These are phyloP conservation scores for Aspergillus sp. DNA, from an alignment of 2,329 filamentous ascomycete species.

Conservation along the genomic window DNA sequence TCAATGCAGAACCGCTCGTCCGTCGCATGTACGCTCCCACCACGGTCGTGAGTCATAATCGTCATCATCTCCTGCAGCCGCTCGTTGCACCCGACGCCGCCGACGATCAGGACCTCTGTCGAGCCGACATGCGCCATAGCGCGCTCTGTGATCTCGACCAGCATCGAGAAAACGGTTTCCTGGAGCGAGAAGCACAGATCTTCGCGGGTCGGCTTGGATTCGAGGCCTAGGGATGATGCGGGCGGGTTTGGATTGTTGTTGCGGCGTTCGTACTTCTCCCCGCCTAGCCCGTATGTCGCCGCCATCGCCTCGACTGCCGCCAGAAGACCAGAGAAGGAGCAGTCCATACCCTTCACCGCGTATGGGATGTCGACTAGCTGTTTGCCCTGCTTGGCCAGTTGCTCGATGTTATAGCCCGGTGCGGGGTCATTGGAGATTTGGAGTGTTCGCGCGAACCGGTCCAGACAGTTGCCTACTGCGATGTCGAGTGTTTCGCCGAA, in stretches of 20 bases:
- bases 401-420: constrained; percentile 96
- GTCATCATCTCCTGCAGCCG: constrained; percentile 98
- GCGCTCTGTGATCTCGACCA: constrained; percentile 95
- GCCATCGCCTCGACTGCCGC: constrained; percentile 74
- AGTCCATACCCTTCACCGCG: constrained; percentile 97
- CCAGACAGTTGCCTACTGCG: constrained; percentile 92
- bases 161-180: constrained; percentile 92
- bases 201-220: constrained; percentile 53
- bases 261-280: constrained; percentile 44
- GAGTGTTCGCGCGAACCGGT: constrained; percentile 86
- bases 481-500: constrained; percentile 98
- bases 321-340: constrained; percentile 87
- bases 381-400: constrained; percentile 67
- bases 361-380: constrained; percentile 82
- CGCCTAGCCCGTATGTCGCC: constrained; percentile 33
- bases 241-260: constrained; percentile 13
- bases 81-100: constrained; percentile 92
- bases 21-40: constrained; percentile 85
- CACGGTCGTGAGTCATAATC: constrained; percentile 78
- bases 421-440: constrained; percentile 91
- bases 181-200: constrained; percentile 92
- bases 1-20: constrained; percentile 98
- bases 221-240: constrained; percentile 20
- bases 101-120: constrained; percentile 84
- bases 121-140: constrained; percentile 97